Base-by-base conservation (phyloP, 2,329 filamentous ascomycete genomes). In the Fusarium nurragi region DNA sequence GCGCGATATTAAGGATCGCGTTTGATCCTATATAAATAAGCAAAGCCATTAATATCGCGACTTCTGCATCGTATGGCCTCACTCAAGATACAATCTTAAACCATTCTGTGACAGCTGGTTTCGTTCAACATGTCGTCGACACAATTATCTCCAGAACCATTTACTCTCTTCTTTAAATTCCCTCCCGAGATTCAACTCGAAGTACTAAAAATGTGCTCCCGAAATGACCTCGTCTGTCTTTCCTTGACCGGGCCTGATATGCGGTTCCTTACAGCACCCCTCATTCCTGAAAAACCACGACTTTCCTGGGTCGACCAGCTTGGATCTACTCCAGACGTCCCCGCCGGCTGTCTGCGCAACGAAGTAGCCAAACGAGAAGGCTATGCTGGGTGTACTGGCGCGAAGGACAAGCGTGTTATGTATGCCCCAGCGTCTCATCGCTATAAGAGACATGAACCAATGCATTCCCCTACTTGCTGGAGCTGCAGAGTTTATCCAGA, bases 111-210 rank as follows among this genome's bases (percentile, higher is more conserved):
- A 12, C 19, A 0, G n/a, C 14, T 13, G 13, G 4, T 32, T n/a
- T 34, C 18, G 3, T 5, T n/a, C 45, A 53, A 4, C 19, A 60
- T 60, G 56, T 41, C 45, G n/a, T n/a, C n/a, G n/a, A n/a, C n/a
- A n/a, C n/a, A n/a, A n/a, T n/a, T n/a, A 13, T 12, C 30, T n/a
- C 9, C 11, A 8, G 14, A 43, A 6, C 18, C 32, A 6, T 61
- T 61, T 6, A 40, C 49, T 1, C 12, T 47, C 2, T 61, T 61
- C 22, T 43, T 16, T 10, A 41, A 21, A 16, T 49, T 61, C 5
- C 58, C 58, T 1, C 32, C 49, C 11, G 58, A 61, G 22, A 47
- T 61, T 12, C 58, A 49, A 36, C 30, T 61, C 3, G 38, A 55
- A 2, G 22, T 61, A 2, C 16, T 61, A 4, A 36, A 22, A 13